A percentile compares a stretch with the other conserved stretches of the same genome.
These are phyloP conservation scores for Spiromastix sp. DNA, from an alignment of 2,329 filamentous ascomycete genomes.

Conservation along the genomic window DNA sequence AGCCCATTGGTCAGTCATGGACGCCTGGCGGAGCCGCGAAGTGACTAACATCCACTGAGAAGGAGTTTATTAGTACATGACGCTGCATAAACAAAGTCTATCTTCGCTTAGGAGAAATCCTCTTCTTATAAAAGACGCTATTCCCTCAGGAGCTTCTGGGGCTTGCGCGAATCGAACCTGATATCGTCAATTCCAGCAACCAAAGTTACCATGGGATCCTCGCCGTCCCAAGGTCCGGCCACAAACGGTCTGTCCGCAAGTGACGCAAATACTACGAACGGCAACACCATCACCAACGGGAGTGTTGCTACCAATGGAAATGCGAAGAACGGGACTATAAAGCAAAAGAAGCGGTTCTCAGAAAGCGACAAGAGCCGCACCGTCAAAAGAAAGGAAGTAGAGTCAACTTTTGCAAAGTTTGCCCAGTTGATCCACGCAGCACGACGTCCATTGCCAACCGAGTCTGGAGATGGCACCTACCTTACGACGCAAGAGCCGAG, in stretches of 20 bases:
- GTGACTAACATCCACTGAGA: too few relatives aligned
- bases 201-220: neutral
- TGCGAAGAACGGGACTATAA: constrained; percentile 3
- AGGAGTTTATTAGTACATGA: too few relatives aligned
- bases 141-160: too few relatives aligned
- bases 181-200: too few relatives aligned
- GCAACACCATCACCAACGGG: constrained; percentile 1
- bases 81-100: too few relatives aligned
- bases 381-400: constrained; percentile 31
- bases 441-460: constrained; percentile 51
- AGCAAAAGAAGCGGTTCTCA: neutral
- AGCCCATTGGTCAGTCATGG: too few relatives aligned
- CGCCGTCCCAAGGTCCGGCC: neutral
- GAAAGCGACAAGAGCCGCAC: constrained; percentile 13
- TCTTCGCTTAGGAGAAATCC: too few relatives aligned
- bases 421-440: constrained; percentile 43
- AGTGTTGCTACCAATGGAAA: constrained; percentile 3
- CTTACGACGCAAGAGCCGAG: constrained; percentile 39
- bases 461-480: constrained; percentile 55
- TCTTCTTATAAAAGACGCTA: too few relatives aligned
- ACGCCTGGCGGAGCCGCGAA: too few relatives aligned
- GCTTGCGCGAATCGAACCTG: too few relatives aligned
- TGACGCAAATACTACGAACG: too few relatives aligned
- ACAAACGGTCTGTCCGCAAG: neutral
- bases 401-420: constrained; percentile 33